phyloP scores from a whole-genome alignment of 306 rosid species.

The Carpinus fangiana region DNA sequence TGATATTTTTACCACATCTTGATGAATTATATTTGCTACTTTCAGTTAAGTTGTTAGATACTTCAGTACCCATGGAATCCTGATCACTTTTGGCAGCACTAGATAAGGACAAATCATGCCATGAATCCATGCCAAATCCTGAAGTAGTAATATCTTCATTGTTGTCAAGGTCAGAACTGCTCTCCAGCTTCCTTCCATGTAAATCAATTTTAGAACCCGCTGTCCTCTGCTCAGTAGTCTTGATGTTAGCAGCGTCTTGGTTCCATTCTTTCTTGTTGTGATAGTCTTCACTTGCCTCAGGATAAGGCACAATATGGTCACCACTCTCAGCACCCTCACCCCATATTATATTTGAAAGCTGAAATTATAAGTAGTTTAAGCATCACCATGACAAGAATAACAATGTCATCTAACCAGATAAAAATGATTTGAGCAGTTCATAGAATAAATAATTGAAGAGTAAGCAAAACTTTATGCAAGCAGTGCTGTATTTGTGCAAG shows the following conservation, averaged over 20 bases:
- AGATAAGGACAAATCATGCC: constrained; percentile 65
- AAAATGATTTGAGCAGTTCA: not conserved
- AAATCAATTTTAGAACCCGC: constrained; percentile 45
- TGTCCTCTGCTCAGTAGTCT: constrained; percentile 54
- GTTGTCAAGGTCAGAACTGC: constrained; percentile 40
- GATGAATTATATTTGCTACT: constrained; percentile 38
- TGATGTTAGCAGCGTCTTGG: constrained; percentile 44
- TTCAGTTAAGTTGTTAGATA: constrained; percentile 41
- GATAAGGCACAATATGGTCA: constrained; percentile 92
- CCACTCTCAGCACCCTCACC: constrained; percentile 70
- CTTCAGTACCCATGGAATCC: constrained; percentile 48
- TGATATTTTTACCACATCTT: constrained; percentile 48
- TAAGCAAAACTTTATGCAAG: not conserved
- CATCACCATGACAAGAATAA: constrained; percentile 10
- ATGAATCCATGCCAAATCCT: constrained; percentile 45
- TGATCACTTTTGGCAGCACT: constrained; percentile 47
- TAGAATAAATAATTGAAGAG: constrained; percentile 5
- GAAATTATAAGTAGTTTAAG: constrained; percentile 38
- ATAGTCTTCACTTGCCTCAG: constrained; percentile 58
- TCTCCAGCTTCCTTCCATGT: constrained; percentile 46
- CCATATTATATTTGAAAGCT: constrained; percentile 93
- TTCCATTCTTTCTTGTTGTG: constrained; percentile 57
- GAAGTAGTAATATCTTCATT: constrained; percentile 47
- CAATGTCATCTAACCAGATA: constrained; percentile 11
- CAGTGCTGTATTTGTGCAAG: not conserved